Percentiles rank a stretch among this genome's conserved stretches.
Conservation (phyloP, 2,329 filamentous ascomycete genomes). For the Colletotrichum sp. region DNA sequence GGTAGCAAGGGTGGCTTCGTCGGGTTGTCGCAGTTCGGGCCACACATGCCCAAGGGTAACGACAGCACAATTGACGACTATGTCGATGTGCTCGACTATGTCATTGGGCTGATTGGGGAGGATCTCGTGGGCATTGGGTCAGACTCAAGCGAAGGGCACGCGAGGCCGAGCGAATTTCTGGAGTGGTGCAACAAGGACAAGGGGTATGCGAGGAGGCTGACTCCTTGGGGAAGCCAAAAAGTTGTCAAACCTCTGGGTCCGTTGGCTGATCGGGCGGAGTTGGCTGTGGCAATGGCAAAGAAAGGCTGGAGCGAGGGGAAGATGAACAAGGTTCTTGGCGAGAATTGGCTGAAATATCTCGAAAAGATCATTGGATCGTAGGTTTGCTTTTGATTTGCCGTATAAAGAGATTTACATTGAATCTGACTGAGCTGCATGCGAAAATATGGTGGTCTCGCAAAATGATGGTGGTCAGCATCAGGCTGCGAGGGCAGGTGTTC, state of each 20-base stretch:
- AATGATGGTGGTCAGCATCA: too few relatives aligned
- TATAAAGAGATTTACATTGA: too few relatives aligned
- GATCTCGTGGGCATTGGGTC: slow-evolving; percentile 41
- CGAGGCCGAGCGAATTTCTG: slow-evolving; percentile 41
- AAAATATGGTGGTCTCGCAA: too few relatives aligned
- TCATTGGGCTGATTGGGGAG: slow-evolving; percentile 38
- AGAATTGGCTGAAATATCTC: slow-evolving; percentile 42
- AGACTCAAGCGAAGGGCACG: slow-evolving; percentile 43
- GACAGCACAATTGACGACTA: slow-evolving; percentile 46
- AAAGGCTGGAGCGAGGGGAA: slow-evolving; percentile 41
- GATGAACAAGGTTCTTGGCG: slow-evolving; percentile 42
- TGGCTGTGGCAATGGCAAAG: slow-evolving; percentile 39
- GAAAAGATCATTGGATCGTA: slow-evolving; percentile 30
- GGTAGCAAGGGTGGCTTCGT: slow-evolving; percentile 41
- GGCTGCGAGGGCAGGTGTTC: too few relatives aligned
- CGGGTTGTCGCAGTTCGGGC: slow-evolving; percentile 42
- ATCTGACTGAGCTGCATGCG: too few relatives aligned
- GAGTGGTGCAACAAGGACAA: slow-evolving; percentile 46
- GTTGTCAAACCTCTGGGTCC: slow-evolving; percentile 43
- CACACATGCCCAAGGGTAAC: slow-evolving; percentile 43
- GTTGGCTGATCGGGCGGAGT: slow-evolving; percentile 32
- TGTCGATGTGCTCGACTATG: slow-evolving; percentile 42
- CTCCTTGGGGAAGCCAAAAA: slow-evolving; percentile 43
- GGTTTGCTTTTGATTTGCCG: too few relatives aligned
- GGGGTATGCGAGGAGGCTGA: slow-evolving; percentile 40